A percentile compares a stretch with the other conserved stretches of the same genome.
These are phyloP conservation scores for Rugosomyces carneus DNA, from an alignment of 1,284 basidiomycete species.

Conservation along the genomic window DNA sequence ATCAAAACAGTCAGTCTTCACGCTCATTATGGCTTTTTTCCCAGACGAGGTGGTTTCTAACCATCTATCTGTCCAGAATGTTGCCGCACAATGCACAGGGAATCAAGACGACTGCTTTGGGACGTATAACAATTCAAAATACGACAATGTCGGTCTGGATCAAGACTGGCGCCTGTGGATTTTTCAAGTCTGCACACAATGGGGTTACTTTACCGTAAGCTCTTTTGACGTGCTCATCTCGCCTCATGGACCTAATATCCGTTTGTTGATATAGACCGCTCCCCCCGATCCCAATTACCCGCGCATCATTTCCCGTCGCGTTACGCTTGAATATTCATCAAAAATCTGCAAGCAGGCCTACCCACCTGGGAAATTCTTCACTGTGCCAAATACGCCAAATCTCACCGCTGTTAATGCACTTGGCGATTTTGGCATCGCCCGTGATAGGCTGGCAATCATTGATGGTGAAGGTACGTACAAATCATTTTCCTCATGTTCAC, in stretches of 20 bases:
- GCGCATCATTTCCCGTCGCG: constrained; percentile 65
- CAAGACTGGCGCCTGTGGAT: too few relatives aligned
- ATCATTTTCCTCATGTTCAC: neutral
- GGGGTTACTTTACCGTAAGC: constrained; percentile 82
- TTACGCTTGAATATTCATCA: constrained; percentile 74
- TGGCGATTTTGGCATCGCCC: constrained; percentile 71
- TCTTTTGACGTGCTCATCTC: neutral
- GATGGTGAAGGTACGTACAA: constrained; percentile 74
- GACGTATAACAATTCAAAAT: too few relatives aligned
- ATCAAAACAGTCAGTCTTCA: too few relatives aligned
- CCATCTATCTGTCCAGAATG: too few relatives aligned
- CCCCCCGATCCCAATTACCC: constrained; percentile 60
- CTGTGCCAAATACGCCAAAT: constrained; percentile 70
- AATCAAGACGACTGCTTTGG: too few relatives aligned
- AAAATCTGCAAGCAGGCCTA: constrained; percentile 83
- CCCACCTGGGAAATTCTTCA: constrained; percentile 70
- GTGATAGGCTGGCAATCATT: constrained; percentile 80
- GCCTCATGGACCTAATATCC: constrained; percentile 14
- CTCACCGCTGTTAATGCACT: constrained; percentile 74
- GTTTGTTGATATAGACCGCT: constrained; percentile 44
- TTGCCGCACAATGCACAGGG: too few relatives aligned
- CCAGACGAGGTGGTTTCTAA: too few relatives aligned
- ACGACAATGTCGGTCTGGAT: too few relatives aligned
- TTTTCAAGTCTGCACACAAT: constrained; percentile 91
- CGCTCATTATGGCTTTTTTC: too few relatives aligned